Evolutionary conservation across 352 stramenopile species (phyloP), one percentile per base, ranked within the genome.

Genomic region (Saprolegnia parasitica): DNA sequence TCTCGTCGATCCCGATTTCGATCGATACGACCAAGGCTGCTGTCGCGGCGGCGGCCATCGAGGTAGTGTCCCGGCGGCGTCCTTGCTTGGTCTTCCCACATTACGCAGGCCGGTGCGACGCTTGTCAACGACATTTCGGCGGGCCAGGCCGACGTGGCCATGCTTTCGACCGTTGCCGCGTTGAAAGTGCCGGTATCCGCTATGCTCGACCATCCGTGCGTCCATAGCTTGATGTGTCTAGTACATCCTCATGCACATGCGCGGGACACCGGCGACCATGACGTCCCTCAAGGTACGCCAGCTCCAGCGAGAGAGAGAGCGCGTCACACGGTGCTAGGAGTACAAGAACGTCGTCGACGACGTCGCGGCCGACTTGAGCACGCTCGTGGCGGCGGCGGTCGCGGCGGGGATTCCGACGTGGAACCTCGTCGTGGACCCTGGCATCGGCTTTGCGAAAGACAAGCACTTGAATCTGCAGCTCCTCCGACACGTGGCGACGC

Each of bases 101-200:
- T 23, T 0, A 60, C 37, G 5, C 63, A 68, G 52, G 95, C 96
- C 5, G 97, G 97, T 10, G 97, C 96, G 0, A 94, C 98, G 72
- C 84, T 99, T 39, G 87, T 99, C 2, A 99, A 99, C 77, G 97
- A 99, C 74, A 93, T 99, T 45, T 99, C 95, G 1, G 97, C 88
- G 0, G 97, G 96, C 3, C 76, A 83, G 26, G 89, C 97, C 60
- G 97, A 99, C 72, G 71, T 80, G 0, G 50, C 81, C 4, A 99
- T 99, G 97, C 75, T 99, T 0, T 47, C 67, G 20, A 87, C 81
- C 5, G 93, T 98, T 13, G 87, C 92, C 0, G 76, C 91, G 18
- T 67, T 94, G 3, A 73, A 81, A 39, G 93, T 99, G 18, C 87
- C 88, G 63, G 85, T 93, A 62, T 71, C 79, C 62, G 62, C 45